Conservation (phyloP, 192 early-diverging fungal genomes). For the Rhizophlyctis rosea region DNA sequence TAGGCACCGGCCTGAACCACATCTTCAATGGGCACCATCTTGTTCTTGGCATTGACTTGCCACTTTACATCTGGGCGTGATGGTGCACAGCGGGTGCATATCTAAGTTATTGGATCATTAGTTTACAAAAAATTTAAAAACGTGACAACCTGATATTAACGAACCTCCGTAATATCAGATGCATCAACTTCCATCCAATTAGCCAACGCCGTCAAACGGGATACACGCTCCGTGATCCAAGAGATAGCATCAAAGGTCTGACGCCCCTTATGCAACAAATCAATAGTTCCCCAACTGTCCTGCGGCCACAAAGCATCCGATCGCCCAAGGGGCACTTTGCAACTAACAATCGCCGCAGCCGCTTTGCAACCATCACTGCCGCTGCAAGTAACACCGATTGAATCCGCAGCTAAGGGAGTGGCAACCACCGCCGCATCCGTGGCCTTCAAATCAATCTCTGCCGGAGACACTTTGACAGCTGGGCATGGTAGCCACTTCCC, state of each 20-base stretch:
- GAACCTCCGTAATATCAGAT: constrained; percentile 18
- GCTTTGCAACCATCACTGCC: neutral
- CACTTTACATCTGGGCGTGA: constrained; percentile 31
- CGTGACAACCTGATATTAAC: too few relatives aligned
- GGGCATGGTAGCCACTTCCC: neutral
- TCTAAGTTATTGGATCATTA: too few relatives aligned
- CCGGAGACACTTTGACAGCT: too few relatives aligned
- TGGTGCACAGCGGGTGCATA: constrained; percentile 43
- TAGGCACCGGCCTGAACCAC: constrained; percentile 37
- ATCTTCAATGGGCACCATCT: constrained; percentile 34
- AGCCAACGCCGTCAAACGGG: constrained; percentile 19
- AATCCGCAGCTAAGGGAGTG: neutral
- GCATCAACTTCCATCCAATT: constrained; percentile 37
- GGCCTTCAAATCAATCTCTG: too few relatives aligned
- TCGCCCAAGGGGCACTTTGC: constrained; percentile 21
- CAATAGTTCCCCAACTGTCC: constrained; percentile 33
- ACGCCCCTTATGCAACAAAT: constrained; percentile 29
- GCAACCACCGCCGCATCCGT: neutral
- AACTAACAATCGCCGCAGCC: constrained; percentile 6
- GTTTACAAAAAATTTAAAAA: too few relatives aligned
- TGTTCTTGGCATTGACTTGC: constrained; percentile 20
- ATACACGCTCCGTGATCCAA: constrained; percentile 42
- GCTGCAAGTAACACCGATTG: neutral
- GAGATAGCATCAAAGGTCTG: constrained; percentile 35
- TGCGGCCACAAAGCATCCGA: constrained; percentile 26